These are phyloP conservation scores for Paracoccidioides lutzii DNA, from an alignment of 2,329 filamentous ascomycete genomes.

Conservation along the genomic window DNA sequence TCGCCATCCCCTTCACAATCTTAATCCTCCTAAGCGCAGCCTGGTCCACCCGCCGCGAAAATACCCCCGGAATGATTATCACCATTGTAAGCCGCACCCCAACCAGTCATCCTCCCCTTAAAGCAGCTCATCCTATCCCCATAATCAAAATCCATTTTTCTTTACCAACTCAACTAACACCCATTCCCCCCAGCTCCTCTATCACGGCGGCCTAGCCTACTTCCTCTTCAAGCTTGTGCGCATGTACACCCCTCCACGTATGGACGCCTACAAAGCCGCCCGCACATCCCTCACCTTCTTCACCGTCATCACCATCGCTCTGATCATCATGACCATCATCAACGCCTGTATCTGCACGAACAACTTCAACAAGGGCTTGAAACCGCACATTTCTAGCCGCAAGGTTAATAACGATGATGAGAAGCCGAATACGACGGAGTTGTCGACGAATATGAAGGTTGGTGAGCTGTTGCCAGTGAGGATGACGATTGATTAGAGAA, in stretches of 20 bases:
- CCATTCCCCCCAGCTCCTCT: conserved; percentile 46
- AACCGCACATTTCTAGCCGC: conserved; percentile 62
- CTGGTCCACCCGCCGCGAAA: conserved; percentile 74
- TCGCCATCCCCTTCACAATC: conserved; percentile 83
- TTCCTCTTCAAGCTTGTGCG: conserved; percentile 97
- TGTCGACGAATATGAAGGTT: conserved; percentile 23
- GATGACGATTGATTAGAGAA: conserved; percentile 34
- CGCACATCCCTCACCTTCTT: conserved; percentile 82
- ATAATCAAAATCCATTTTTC: neutral
- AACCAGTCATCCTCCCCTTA: neutral
- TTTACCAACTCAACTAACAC: neutral
- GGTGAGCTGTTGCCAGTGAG: conserved; percentile 26
- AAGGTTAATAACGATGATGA: conserved; percentile 39
- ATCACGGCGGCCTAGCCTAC: conserved; percentile 80
- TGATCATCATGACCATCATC: conserved; percentile 77
- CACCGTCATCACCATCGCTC: conserved; percentile 77
- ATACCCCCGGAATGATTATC: conserved; percentile 58
- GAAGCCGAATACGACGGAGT: conserved; percentile 35
- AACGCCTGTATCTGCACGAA: conserved; percentile 77
- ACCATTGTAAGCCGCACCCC: conserved; percentile 47
- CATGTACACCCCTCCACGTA: conserved; percentile 63
- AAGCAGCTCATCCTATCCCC: neutral
- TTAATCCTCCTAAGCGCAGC: conserved; percentile 74
- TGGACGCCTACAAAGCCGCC: conserved; percentile 58
- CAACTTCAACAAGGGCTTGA: conserved; percentile 85